Percentiles rank a stretch among this genome's conserved stretches.
phyloP scores from a whole-genome alignment of 306 rosid species.

The Sicyos edulis region DNA sequence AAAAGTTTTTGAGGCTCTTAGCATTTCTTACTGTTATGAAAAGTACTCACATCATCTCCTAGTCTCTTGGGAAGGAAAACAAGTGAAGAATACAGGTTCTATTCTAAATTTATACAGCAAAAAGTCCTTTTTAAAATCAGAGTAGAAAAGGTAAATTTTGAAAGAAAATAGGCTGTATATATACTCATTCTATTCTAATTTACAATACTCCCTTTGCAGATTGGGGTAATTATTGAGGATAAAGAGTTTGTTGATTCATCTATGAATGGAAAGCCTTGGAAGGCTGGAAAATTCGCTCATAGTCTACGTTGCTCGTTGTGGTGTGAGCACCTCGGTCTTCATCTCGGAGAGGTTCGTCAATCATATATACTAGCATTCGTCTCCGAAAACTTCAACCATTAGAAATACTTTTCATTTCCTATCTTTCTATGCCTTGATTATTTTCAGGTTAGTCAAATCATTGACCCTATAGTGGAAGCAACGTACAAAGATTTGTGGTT shows the following conservation, averaged over 20 bases:
- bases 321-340: conserved; percentile 51
- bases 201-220: conserved; percentile 27
- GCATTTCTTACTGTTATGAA: background rate
- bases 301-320: conserved; percentile 43
- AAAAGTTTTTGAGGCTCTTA: background rate
- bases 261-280: conserved; percentile 47
- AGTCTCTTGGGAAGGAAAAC: background rate
- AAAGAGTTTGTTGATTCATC: conserved; percentile 41
- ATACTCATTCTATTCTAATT: background rate
- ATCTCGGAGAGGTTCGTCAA: conserved; percentile 35
- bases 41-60: background rate
- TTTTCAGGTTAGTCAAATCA: conserved; percentile 36
- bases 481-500: conserved; percentile 45
- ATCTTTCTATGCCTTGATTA: background rate
- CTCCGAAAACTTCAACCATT: background rate
- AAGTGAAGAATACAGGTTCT: background rate
- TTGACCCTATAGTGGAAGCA: conserved; percentile 44
- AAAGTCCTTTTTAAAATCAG: background rate
- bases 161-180: background rate
- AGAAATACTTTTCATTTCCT: background rate
- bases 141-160: background rate
- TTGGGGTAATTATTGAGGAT: conserved; percentile 41
- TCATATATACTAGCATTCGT: background rate
- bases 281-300: conserved; percentile 39
- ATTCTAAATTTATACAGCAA: background rate